Evolutionary conservation across 2,329 filamentous ascomycete genomes (phyloP).

Genomic region (Coniochaeta ligniaria): DNA sequence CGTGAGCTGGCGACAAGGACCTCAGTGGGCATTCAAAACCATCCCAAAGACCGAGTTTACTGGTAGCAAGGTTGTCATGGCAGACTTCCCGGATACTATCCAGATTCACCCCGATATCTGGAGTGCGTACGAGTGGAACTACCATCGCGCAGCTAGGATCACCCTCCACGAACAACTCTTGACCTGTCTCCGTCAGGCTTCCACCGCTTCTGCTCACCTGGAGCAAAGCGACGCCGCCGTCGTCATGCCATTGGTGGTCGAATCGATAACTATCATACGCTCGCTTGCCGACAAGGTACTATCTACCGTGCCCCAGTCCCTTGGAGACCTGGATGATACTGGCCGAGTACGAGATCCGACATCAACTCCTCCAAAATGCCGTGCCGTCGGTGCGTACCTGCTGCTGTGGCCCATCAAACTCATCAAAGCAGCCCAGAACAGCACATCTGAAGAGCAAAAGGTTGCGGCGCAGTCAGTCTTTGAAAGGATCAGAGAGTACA

Average conservation of each 20-base stretch:
- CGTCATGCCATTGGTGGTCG: slow-evolving; percentile 5
- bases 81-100: slow-evolving; percentile 15
- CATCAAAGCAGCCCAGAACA: slow-evolving; percentile 17
- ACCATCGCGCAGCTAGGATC: slow-evolving; percentile 28
- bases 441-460: slow-evolving; percentile 20
- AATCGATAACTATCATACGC: slow-evolving; percentile 17
- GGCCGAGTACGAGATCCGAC: slow-evolving; percentile 10
- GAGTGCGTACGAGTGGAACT: slow-evolving; percentile 34
- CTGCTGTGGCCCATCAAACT: slow-evolving; percentile 30
- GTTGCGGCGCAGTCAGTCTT: slow-evolving; percentile 18
- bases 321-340: slow-evolving; percentile 23
- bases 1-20: slow-evolving; percentile 20
- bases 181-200: slow-evolving; percentile 5
- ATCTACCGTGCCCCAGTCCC: slow-evolving; percentile 18
- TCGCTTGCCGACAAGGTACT: slow-evolving; percentile 24
- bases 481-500: slow-evolving; percentile 29
- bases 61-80: not conserved
- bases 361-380: slow-evolving; percentile 16
- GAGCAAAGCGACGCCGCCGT: slow-evolving; percentile 7
- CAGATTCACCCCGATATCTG: slow-evolving; percentile 29
- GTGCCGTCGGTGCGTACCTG: slow-evolving; percentile 27
- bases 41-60: slow-evolving; percentile 13
- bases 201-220: slow-evolving; percentile 6
- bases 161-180: slow-evolving; percentile 25
- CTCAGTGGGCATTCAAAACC: slow-evolving; percentile 24